These are phyloP conservation scores for Epichloe amarillans DNA, from an alignment of 2,329 filamentous ascomycete genomes.

Conservation along the genomic window DNA sequence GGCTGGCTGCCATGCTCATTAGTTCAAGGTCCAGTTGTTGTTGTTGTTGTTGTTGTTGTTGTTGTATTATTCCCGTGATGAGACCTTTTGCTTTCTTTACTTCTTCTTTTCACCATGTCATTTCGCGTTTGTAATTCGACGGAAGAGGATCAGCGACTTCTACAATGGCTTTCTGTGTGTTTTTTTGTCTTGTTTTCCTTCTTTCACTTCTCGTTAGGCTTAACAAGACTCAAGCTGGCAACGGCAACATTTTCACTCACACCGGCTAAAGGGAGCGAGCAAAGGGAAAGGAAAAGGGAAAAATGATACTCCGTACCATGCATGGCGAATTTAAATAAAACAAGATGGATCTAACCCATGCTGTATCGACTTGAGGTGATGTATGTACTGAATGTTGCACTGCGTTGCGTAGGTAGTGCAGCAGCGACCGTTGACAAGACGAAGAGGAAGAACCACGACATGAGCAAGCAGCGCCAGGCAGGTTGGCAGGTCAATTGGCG, in stretches of 20 bases:
- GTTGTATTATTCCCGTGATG: background rate
- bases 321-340: background rate
- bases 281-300: background rate
- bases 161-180: background rate
- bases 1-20: background rate
- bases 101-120: background rate
- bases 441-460: too few relatives aligned
- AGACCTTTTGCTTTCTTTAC: background rate
- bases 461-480: too few relatives aligned
- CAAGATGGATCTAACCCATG: too few relatives aligned
- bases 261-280: background rate
- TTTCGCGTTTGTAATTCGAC: background rate
- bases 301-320: background rate
- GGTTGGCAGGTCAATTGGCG: too few relatives aligned
- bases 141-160: background rate
- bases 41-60: background rate
- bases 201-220: background rate
- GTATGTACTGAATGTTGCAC: background rate
- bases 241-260: background rate
- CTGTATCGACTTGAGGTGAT: background rate
- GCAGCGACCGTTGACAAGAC: background rate
- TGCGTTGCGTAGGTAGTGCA: background rate
- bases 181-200: background rate
- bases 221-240: slow-evolving; percentile 1
- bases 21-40: background rate